phyloP scores from a whole-genome alignment of 116 monocot genomes.

The Papilionanthe hybrid region DNA sequence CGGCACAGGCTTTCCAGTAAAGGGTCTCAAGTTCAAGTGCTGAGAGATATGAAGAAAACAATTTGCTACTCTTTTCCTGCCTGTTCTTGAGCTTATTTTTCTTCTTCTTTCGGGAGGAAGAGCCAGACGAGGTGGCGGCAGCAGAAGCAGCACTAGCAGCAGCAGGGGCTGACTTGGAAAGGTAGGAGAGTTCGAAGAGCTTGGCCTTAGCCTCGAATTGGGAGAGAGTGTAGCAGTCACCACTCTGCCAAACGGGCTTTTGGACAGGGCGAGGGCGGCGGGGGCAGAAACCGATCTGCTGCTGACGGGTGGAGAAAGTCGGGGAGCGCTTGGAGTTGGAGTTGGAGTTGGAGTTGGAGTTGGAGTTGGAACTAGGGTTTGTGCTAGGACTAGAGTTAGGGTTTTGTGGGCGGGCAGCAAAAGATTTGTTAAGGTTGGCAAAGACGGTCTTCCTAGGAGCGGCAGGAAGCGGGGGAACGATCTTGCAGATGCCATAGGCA shows the following conservation, averaged over 20 bases:
- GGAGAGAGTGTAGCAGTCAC: constrained; percentile 67
- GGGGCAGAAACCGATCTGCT: constrained; percentile 90
- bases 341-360: constrained; percentile 7
- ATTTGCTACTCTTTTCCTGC: not conserved
- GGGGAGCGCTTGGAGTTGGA: constrained; percentile 19
- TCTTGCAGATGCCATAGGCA: constrained; percentile 89
- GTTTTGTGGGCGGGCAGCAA: constrained; percentile 31
- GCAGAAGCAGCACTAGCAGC: not conserved
- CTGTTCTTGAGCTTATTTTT: not conserved
- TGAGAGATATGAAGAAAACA: constrained; percentile 17
- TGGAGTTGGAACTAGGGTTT: not conserved
- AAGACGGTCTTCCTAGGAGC: constrained; percentile 61
- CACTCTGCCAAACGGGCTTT: constrained; percentile 88
- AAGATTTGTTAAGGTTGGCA: constrained; percentile 67
- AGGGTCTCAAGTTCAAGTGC: constrained; percentile 66
- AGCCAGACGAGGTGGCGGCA: not conserved
- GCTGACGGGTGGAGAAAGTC: constrained; percentile 78
- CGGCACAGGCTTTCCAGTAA: constrained; percentile 80
- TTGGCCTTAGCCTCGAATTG: constrained; percentile 84
- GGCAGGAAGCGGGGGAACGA: constrained; percentile 79
- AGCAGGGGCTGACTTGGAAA: constrained; percentile 23
- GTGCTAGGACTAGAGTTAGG: not conserved
- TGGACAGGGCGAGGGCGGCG: constrained; percentile 77
- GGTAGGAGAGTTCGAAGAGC: constrained; percentile 51
- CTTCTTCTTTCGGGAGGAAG: constrained; percentile 4